Percentiles rank a stretch among this genome's conserved stretches.
These are phyloP conservation scores for Entonaema liquescens DNA, from an alignment of 495 filamentous ascomycete genomes.

Conservation along the genomic window DNA sequence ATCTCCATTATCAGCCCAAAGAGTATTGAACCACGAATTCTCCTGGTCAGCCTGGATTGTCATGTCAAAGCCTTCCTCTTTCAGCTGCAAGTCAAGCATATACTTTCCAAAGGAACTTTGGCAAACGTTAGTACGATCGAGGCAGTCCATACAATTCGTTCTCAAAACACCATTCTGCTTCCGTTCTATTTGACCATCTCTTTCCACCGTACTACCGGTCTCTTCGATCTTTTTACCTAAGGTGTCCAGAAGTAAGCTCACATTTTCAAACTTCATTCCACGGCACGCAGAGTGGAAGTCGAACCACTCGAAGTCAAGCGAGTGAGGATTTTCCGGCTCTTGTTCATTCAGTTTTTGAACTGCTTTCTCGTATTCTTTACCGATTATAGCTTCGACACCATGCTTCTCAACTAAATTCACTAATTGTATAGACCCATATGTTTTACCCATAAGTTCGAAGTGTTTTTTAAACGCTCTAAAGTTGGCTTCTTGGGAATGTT, in stretches of 20 bases:
- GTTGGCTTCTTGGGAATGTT: conserved; percentile 80
- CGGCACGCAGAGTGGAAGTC: conserved; percentile 91
- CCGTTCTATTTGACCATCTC: conserved; percentile 55
- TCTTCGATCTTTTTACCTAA: conserved; percentile 69
- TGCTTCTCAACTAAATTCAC: conserved; percentile 88
- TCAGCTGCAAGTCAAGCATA: conserved; percentile 79
- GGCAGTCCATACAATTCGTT: conserved; percentile 98
- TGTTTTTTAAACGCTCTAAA: conserved; percentile 79
- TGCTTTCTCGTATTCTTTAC: conserved; percentile 75
- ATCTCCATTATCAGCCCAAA: conserved; percentile 96
- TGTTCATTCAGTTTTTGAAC: conserved; percentile 70
- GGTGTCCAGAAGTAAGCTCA: conserved; percentile 75
- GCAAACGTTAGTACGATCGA: conserved; percentile 92
- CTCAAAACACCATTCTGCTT: conserved; percentile 79
- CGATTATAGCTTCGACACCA: conserved; percentile 79
- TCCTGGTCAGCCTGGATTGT: conserved; percentile 72
- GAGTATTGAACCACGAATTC: conserved; percentile 89
- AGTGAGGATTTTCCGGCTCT: conserved; percentile 48
- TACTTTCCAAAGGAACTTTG: conserved; percentile 84
- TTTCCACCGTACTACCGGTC: conserved; percentile 70
- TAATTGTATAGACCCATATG: conserved; percentile 80
- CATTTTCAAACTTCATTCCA: conserved; percentile 97
- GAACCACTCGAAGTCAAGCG: conserved; percentile 86
- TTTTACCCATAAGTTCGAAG: conserved; percentile 68
- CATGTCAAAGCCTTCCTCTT: conserved; percentile 75